phyloP scores from a whole-genome alignment of 148 eudicot genomes.

The Camellia granthamiana region DNA sequence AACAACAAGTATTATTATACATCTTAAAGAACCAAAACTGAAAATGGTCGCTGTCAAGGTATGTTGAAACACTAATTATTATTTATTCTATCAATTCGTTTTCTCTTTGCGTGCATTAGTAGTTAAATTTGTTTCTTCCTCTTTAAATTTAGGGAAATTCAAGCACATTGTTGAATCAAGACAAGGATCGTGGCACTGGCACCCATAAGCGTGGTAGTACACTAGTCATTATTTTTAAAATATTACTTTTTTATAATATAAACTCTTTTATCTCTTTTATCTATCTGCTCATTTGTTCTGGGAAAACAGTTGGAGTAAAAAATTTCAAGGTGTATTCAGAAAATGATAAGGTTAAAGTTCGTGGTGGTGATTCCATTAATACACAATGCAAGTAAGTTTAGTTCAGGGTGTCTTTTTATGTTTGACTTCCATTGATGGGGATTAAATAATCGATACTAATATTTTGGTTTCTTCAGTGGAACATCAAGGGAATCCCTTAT shows the following conservation, averaged over 20 bases:
- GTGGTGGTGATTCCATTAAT: slow-evolving; percentile 8
- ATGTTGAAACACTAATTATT: slow-evolving; percentile 18
- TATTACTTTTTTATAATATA: neutral
- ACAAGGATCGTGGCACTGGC: slow-evolving; percentile 5
- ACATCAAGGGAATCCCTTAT: slow-evolving; percentile 5
- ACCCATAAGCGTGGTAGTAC: slow-evolving; percentile 15
- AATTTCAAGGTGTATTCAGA: slow-evolving; percentile 44
- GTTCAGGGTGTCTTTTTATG: neutral
- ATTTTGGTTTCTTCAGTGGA: neutral
- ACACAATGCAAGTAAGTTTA: slow-evolving; percentile 31
- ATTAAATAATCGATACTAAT: neutral
- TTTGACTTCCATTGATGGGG: neutral
- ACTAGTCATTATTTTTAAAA: neutral
- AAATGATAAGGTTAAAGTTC: slow-evolving; percentile 20
- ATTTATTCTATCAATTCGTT: neutral
- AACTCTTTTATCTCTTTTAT: neutral
- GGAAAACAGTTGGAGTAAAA: slow-evolving; percentile 26
- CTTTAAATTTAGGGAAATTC: slow-evolving; percentile 24
- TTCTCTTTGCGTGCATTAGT: neutral
- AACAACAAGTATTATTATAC: neutral
- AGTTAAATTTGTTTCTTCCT: neutral
- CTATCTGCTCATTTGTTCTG: neutral
- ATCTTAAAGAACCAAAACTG: neutral
- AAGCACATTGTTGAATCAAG: slow-evolving; percentile 10
- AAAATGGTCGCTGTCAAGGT: slow-evolving; percentile 44